Evolutionary conservation across 495 filamentous ascomycete genomes (phyloP), one percentile per base, ranked within the genome.

Genomic region (Penicillium manginii): DNA sequence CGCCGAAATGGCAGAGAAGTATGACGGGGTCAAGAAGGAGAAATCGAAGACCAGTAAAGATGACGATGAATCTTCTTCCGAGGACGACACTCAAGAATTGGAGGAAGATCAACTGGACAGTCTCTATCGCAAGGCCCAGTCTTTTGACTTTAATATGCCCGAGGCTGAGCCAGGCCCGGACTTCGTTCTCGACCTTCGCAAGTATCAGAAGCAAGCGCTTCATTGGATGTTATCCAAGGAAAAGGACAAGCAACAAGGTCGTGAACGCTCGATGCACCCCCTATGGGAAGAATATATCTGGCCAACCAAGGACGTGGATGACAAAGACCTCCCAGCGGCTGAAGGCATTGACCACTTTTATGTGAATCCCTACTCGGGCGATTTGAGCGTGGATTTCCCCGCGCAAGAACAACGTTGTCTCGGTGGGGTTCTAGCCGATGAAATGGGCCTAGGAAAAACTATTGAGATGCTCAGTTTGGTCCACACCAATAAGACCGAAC

Each of bases 171-270:
- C 94, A 22, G 84, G 91, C 11, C 78, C 86, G 8, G 90, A 85
- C 1, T 98, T 98, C 70, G 79, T 78, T 9, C 86, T 98, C 86
- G 77, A 86, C 57, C 78, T 98, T 19, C 86, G 96, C 1, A 93
- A 91, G 22, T 98, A 98, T 63, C 94, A 98, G 72, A 96, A 89
- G 64, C 94, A 98, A 73, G 91, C 96, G 7, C 77, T 98, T 19
- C 78, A 96, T 68, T 98, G 94, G 94, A 96, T 98, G 89, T 75
- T 98, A 45, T 83, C 86, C 5, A 98, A 98, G 67, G 94, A 98
- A 73, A 92, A 84, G 65, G 84, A 96, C 53, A 83, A 88, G 52
- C 86, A 84, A 54, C 78, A 83, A 17, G 77, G 80, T 15, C 75
- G 82, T 26, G 84, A 85, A 51, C 83, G 86, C 50, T 96, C 92